Base-by-base conservation (phyloP, 2,329 filamentous ascomycete genomes). In the Xylaria sp. region DNA sequence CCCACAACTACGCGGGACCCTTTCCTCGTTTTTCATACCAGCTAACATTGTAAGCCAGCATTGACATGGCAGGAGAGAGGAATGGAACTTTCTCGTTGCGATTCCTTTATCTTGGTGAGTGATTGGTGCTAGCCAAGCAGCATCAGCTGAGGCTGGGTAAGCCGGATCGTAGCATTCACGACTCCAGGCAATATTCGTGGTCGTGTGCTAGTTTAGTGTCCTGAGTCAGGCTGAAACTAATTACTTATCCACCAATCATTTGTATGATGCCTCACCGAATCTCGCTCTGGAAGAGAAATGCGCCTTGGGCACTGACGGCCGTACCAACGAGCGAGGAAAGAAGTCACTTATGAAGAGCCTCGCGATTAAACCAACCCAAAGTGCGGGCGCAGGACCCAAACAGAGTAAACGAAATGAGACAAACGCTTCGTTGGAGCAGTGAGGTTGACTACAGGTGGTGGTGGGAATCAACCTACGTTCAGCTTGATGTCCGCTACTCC, bases 111-210 rank as follows among this genome's bases (percentile, higher is more conserved):
- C 51, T 41, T 41, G 18, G 48, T 51, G 41, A 51, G n/a, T 43
- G 41, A 18, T 54, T 31, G 49, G 36, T 31, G 33, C 46, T 58
- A 60, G 58, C 64, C 25, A 67, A 56, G 67, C 58, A 46, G 15
- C 46, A 67, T 66, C 67, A 69, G 67, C 67, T 65, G 67, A 69
- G 67, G 64, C 69, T 49, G 63, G 62, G 69, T 71, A 67, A 71
- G 69, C 67, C 51, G 20, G 18, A 61, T 18, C 20, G 62, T 63
- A 61, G 63, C 62, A 68, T 49, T 43, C 23, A 25, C 56, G 48
- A 55, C 59, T 59, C 63, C 57, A 62, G 55, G 60, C 41, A 28
- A 18, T 33, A 52, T 63, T 59, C 25, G 67, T 52, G 57, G 61
- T 63, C 60, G 46, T 57, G 52, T 18, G 52, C 28, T 33, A 55